Conservation (phyloP, 2,329 filamentous ascomycete species). For the Xylariaceae sp. region DNA sequence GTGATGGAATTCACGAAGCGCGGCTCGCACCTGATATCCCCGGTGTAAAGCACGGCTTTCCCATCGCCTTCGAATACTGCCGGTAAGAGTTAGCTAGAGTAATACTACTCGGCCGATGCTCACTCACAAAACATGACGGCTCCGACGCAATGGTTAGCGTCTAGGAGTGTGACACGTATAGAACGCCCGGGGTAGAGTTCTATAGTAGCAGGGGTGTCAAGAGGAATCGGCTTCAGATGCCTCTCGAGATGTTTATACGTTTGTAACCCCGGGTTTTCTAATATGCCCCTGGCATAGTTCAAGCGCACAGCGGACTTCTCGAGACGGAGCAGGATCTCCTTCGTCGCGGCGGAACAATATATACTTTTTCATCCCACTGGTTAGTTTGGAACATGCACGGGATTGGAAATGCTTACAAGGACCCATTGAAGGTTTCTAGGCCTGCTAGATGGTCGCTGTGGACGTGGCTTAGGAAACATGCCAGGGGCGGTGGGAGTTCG, state of each 20-base stretch:
- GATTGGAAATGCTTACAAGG: slow-evolving; percentile 53
- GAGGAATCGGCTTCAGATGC: slow-evolving; percentile 72
- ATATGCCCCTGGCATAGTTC: slow-evolving; percentile 72
- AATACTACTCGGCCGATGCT: rapidly evolving
- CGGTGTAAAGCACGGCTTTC: slow-evolving; percentile 79
- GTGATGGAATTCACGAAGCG: slow-evolving; percentile 78
- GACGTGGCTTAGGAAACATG: slow-evolving; percentile 87
- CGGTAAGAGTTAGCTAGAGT: slow-evolving; percentile 3
- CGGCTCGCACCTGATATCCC: slow-evolving; percentile 78
- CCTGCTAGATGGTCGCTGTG: slow-evolving; percentile 87
- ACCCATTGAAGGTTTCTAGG: slow-evolving; percentile 68
- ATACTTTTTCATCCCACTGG: slow-evolving; percentile 46
- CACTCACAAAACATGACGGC: slow-evolving; percentile 77
- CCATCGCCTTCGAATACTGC: slow-evolving; percentile 68
- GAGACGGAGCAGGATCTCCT: slow-evolving; percentile 73
- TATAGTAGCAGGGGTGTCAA: slow-evolving; percentile 73
- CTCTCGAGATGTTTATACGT: slow-evolving; percentile 73
- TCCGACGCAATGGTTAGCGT: slow-evolving; percentile 89
- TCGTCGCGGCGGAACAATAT: slow-evolving; percentile 83
- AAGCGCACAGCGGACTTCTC: slow-evolving; percentile 76
- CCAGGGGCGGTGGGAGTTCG: slow-evolving; percentile 57
- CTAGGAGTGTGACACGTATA: slow-evolving; percentile 79
- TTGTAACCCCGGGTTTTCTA: slow-evolving; percentile 64
- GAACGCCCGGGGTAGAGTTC: slow-evolving; percentile 64
- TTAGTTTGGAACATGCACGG: not conserved